These are phyloP conservation scores for Rhazya stricta DNA, from an alignment of 257 asterid species.

Conservation along the genomic window DNA sequence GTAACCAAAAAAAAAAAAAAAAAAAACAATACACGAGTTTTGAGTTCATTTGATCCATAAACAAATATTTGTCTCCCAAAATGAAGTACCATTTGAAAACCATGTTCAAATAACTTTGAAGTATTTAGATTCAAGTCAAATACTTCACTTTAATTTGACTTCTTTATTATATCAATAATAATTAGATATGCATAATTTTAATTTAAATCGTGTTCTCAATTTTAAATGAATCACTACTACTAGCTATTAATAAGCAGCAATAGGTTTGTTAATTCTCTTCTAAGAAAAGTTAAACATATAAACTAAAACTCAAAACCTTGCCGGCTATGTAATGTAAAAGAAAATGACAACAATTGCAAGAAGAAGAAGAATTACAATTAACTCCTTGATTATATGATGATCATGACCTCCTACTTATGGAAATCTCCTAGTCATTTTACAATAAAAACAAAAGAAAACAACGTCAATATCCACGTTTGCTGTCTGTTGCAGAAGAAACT, in stretches of 20 bases:
- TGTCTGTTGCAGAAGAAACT: background rate
- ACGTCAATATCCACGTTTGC: background rate
- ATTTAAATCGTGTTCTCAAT: no score
- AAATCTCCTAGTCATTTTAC: background rate
- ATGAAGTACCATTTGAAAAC: background rate
- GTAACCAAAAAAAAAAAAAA: no score
- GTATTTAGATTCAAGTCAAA: background rate
- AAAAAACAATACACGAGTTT: background rate
- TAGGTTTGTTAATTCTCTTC: no score
- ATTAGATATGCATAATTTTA: no score
- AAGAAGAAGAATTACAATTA: background rate
- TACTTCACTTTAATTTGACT: no score
- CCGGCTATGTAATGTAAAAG: background rate
- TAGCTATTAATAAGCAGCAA: no score
- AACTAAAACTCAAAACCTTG: background rate
- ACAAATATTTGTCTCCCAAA: background rate
- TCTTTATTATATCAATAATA: no score
- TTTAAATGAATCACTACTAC: no score
- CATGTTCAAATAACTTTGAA: background rate
- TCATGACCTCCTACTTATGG: no score
- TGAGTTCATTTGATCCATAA: background rate
- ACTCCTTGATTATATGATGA: background rate
- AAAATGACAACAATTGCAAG: background rate
- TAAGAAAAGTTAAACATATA: background rate
- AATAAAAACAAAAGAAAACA: background rate